phyloP scores from a whole-genome alignment of 352 stramenopile species.

The Elongisporangium prolatum region DNA sequence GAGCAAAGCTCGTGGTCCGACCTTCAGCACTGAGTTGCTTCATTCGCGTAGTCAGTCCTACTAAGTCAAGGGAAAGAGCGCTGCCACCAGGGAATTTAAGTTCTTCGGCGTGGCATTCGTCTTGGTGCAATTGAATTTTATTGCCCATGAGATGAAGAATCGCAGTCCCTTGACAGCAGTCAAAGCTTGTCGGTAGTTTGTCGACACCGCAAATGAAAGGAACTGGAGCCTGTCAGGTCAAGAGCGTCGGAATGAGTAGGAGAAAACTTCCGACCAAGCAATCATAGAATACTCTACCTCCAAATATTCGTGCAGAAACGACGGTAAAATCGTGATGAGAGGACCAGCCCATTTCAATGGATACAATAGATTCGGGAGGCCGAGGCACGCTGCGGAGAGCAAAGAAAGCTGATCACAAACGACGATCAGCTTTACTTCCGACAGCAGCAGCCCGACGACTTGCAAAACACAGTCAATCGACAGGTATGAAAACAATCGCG shows the following conservation, averaged over 20 bases:
- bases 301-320: constrained; percentile 48
- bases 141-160: constrained; percentile 27
- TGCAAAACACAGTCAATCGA: constrained; percentile 36
- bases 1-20: constrained; percentile 21
- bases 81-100: constrained; percentile 23
- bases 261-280: too few relatives aligned
- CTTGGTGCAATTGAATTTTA: constrained; percentile 30
- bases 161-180: constrained; percentile 29
- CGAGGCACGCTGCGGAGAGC: constrained; percentile 35
- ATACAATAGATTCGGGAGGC: constrained; percentile 34
- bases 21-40: constrained; percentile 11
- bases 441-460: constrained; percentile 33
- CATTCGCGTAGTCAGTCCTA: constrained; percentile 29
- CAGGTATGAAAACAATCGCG: constrained; percentile 23
- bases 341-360: constrained; percentile 45
- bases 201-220: constrained; percentile 50
- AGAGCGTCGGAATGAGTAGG: not conserved
- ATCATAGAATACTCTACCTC: constrained; percentile 18
- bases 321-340: constrained; percentile 42
- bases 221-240: constrained; percentile 27
- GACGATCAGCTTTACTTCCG: constrained; percentile 53
- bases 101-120: constrained; percentile 11
- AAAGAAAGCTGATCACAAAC: constrained; percentile 39
- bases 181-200: constrained; percentile 27
- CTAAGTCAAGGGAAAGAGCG: constrained; percentile 29